A percentile compares a stretch with the other conserved stretches of the same genome.
Evolutionary conservation across 768 basidiomycete genomes (phyloP).

Genomic region (Russula griseocarnosa): DNA sequence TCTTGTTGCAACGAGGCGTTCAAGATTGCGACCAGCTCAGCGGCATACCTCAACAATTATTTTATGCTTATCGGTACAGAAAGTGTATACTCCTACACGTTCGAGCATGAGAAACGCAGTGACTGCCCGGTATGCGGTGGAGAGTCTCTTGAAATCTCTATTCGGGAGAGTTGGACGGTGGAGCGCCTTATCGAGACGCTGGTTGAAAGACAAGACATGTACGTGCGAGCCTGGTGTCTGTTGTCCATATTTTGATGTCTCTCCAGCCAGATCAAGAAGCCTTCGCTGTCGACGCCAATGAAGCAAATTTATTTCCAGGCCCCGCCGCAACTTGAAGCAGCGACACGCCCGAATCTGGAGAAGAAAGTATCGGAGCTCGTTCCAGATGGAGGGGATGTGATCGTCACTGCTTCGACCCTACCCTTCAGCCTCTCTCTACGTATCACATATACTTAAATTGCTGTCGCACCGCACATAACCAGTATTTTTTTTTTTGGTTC

Average conservation of each 20-base stretch:
- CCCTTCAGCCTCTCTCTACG: slow-evolving; percentile 80
- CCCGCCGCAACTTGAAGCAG: slow-evolving; percentile 84
- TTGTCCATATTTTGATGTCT: neutral
- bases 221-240: slow-evolving; percentile 33
- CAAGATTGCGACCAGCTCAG: slow-evolving; percentile 95
- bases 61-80: slow-evolving; percentile 99
- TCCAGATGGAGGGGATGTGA: slow-evolving; percentile 68
- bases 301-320: slow-evolving; percentile 89
- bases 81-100: slow-evolving; percentile 94
- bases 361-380: slow-evolving; percentile 84
- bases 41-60: slow-evolving; percentile 93
- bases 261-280: slow-evolving; percentile 91
- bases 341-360: slow-evolving; percentile 86
- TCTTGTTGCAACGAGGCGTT: slow-evolving; percentile 99
- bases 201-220: slow-evolving; percentile 88
- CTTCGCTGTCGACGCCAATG: slow-evolving; percentile 75
- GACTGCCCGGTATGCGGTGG: slow-evolving; percentile 99
- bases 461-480: neutral
- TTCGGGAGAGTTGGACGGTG: slow-evolving; percentile 71
- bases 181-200: slow-evolving; percentile 86
- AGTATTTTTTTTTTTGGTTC: slow-evolving; percentile 4
- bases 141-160: slow-evolving; percentile 68
- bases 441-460: slow-evolving; percentile 49
- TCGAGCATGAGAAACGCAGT: slow-evolving; percentile 85
- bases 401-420: slow-evolving; percentile 81